Evolutionary conservation across 2,329 filamentous ascomycete species (phyloP), one percentile per base, ranked within the genome.

Genomic region (Phyllosticta capitalensis): DNA sequence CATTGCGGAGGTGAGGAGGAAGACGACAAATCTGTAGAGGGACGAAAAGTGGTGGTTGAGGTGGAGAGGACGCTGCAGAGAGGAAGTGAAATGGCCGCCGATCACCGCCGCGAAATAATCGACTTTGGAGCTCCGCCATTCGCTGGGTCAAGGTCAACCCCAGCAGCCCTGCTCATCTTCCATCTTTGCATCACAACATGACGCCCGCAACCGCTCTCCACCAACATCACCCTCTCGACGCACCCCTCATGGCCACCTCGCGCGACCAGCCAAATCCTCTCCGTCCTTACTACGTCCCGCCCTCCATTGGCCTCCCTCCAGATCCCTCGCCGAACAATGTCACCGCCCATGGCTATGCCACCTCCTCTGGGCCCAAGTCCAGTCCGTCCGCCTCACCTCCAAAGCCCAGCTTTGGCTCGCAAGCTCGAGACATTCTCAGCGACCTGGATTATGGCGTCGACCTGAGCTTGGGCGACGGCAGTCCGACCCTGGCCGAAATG

Each of bases 361-460:
- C 70, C 65, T 64, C 66, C 60, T 57, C 63, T 59, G 49, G 24
- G 7, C 56, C 71, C 56, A 62, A 72, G 61, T 67, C 76, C 54
- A 73, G 65, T n/a, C 65, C 65, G 53, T 64, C 65, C 30, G 62
- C 68, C 17, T 63, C 65, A 62, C 57, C 75, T 51, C 75, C 79
- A 19, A 72, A 75, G 65, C 74, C 78, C 59, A 79, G 78, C 67
- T 79, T 84, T 67, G 77, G 80, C 65, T 76, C 78, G 69, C 78
- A 88, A 68, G 90, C 91, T 64, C 88, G 91, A 72, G 88, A 94
- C 71, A 87, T 95, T 62, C 85, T 96, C 63, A 86, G 87, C 56
- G 92, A 97, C 70, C 81, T 97, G 64, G 92, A 97, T 76, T 96
- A 95, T 78, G 88, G 89, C 65, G 89, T 91, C 65, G 95, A 95